Evolutionary conservation across 257 asterid genomes (phyloP).

Genomic region (Solanum piurae): DNA sequence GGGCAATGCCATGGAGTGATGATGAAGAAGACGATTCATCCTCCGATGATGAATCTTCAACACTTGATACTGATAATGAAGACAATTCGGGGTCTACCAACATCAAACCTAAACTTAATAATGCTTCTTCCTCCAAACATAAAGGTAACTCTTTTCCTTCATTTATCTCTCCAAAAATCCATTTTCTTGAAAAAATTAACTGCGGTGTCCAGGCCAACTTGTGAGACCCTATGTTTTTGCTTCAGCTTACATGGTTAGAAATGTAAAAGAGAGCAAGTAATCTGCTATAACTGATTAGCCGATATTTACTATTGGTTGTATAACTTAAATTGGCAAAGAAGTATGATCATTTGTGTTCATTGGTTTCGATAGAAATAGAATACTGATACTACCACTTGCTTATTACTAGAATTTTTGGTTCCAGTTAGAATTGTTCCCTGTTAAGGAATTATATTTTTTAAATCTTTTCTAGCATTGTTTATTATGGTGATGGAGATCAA

Average conservation of each 20-base stretch:
- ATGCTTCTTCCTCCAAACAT: conserved; percentile 10
- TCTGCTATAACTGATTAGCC: not conserved
- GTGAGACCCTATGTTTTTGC: not conserved
- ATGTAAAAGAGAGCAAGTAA: not conserved
- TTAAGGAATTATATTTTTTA: not conserved
- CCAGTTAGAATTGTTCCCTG: not conserved
- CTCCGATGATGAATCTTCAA: conserved; percentile 17
- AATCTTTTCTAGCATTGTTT: not conserved
- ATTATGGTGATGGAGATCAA: not conserved
- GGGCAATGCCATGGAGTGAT: conserved; percentile 23
- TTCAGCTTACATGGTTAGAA: not conserved
- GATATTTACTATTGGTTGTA: not conserved
- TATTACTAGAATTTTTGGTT: not conserved
- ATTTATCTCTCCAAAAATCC: no score
- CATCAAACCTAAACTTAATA: not conserved
- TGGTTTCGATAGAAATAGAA: not conserved
- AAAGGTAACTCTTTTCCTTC: conserved; percentile 22
- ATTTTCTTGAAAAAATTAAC: not conserved
- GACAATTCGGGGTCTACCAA: not conserved
- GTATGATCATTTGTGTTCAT: not conserved
- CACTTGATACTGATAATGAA: conserved; percentile 1
- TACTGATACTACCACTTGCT: not conserved
- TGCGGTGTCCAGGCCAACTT: not conserved
- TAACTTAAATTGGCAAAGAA: not conserved
- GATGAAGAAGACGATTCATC: conserved; percentile 13